phyloP scores from a whole-genome alignment of 2,329 filamentous ascomycete species.

The Diplodia mutila region DNA sequence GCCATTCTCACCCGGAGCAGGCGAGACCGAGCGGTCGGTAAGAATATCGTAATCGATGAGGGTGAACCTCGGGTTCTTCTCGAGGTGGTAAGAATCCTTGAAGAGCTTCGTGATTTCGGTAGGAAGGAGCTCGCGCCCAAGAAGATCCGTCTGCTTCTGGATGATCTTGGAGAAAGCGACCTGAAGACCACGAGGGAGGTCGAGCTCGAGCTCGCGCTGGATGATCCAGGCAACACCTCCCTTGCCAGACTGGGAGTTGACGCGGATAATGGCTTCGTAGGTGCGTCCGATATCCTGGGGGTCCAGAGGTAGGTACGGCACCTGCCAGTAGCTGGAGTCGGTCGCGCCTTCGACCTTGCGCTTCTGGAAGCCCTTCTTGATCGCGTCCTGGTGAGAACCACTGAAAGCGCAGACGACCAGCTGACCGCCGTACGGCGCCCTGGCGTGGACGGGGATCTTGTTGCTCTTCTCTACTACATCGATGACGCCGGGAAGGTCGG shows the following conservation, averaged over 20 bases:
- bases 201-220: slow-evolving; percentile 83
- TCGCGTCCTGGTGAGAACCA: slow-evolving; percentile 92
- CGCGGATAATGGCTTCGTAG: slow-evolving; percentile 97
- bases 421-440: slow-evolving; percentile 87
- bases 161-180: slow-evolving; percentile 88
- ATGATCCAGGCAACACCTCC: slow-evolving; percentile 95
- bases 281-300: slow-evolving; percentile 91
- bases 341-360: slow-evolving; percentile 65
- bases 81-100: slow-evolving; percentile 82
- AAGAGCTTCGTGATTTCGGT: slow-evolving; percentile 88
- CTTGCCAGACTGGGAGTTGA: slow-evolving; percentile 96
- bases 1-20: slow-evolving; percentile 67
- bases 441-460: slow-evolving; percentile 90
- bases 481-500: slow-evolving; percentile 82
- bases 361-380: slow-evolving; percentile 82
- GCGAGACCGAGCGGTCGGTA: slow-evolving; percentile 77
- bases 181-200: slow-evolving; percentile 89
- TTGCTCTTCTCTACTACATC: slow-evolving; percentile 89
- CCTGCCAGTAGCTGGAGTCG: slow-evolving; percentile 73
- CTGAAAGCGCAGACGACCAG: slow-evolving; percentile 92
- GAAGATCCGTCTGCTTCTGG: slow-evolving; percentile 76
- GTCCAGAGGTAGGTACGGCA: slow-evolving; percentile 92
- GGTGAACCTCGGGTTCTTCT: slow-evolving; percentile 79
- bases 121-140: slow-evolving; percentile 82
- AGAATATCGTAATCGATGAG: slow-evolving; percentile 91